phyloP scores from a whole-genome alignment of 1,284 basidiomycete species.

The Tilletia setariae region DNA sequence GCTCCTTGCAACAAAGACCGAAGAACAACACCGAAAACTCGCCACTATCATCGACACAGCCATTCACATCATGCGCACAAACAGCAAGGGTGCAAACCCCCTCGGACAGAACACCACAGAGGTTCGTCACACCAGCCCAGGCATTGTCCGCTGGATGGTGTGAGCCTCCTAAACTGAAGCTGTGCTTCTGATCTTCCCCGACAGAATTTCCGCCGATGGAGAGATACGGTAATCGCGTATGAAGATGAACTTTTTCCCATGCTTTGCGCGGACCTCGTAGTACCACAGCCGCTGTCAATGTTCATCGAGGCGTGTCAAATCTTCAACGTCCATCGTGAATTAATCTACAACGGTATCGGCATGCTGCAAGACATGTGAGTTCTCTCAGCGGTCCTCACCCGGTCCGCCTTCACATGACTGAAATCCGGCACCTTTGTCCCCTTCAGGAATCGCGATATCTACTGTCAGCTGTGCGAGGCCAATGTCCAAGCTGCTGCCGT shows the following conservation, averaged over 20 bases:
- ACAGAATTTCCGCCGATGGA: conserved; percentile 60
- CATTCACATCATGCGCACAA: conserved; percentile 65
- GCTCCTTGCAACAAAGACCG: conserved; percentile 85
- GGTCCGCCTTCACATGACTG: background rate
- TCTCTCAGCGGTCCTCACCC: background rate
- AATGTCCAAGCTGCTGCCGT: conserved; percentile 12
- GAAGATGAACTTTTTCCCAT: conserved; percentile 83
- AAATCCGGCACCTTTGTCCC: background rate
- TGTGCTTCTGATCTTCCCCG: background rate
- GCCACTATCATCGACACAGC: conserved; percentile 74
- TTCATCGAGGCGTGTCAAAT: conserved; percentile 34
- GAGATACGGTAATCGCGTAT: conserved; percentile 67
- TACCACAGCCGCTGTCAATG: conserved; percentile 70
- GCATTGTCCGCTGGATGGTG: background rate
- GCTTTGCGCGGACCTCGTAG: conserved; percentile 84
- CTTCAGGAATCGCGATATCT: conserved; percentile 3
- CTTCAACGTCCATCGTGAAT: conserved; percentile 1
- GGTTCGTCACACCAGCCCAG: background rate
- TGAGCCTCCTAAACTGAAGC: background rate
- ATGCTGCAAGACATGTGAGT: conserved; percentile 15
- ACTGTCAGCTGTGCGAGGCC: background rate
- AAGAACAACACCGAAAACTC: conserved; percentile 81
- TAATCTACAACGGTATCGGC: background rate
- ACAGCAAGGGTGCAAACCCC: conserved; percentile 56
- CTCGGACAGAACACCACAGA: conserved; percentile 1